These are phyloP conservation scores for Nigrospora osmanthi DNA, from an alignment of 2,329 filamentous ascomycete species.

Conservation along the genomic window DNA sequence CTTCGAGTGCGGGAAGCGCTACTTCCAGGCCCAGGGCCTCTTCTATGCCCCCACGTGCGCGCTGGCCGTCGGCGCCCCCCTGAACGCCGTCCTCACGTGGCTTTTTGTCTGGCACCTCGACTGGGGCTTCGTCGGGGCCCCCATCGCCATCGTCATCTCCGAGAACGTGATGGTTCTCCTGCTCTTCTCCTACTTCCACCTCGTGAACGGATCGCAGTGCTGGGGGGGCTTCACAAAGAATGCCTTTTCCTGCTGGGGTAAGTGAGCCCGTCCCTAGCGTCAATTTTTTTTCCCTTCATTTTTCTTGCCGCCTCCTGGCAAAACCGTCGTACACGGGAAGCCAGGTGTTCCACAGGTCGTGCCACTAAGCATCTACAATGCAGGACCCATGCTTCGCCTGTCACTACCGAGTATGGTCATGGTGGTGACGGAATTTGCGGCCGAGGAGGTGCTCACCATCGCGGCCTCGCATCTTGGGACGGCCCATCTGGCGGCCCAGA, in stretches of 20 bases:
- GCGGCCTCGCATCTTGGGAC: conserved; percentile 36
- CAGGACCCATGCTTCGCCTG: conserved; percentile 25
- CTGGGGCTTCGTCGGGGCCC: conserved; percentile 42
- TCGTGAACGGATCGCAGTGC: conserved; percentile 31
- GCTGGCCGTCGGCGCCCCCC: conserved; percentile 35
- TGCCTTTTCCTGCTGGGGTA: conserved; percentile 27
- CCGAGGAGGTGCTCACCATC: conserved; percentile 34
- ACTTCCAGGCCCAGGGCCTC: conserved; percentile 45
- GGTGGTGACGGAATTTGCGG: conserved; percentile 32
- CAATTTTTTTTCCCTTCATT: no score
- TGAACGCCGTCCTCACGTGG: conserved; percentile 42
- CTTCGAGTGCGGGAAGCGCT: conserved; percentile 46
- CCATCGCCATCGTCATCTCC: conserved; percentile 38
- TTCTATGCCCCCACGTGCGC: conserved; percentile 41
- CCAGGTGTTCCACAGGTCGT: no score
- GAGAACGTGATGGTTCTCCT: conserved; percentile 39
- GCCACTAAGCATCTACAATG: neutral
- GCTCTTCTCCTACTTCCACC: conserved; percentile 36
- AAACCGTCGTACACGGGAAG: no score
- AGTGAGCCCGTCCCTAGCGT: neutral
- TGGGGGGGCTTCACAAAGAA: conserved; percentile 32
- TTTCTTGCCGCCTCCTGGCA: no score
- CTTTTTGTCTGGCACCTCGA: conserved; percentile 31
- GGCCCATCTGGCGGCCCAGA: conserved; percentile 31
- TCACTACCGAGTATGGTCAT: conserved; percentile 30